Base-by-base conservation (phyloP, 306 rosid genomes). In the Gastrolobium villosum region DNA sequence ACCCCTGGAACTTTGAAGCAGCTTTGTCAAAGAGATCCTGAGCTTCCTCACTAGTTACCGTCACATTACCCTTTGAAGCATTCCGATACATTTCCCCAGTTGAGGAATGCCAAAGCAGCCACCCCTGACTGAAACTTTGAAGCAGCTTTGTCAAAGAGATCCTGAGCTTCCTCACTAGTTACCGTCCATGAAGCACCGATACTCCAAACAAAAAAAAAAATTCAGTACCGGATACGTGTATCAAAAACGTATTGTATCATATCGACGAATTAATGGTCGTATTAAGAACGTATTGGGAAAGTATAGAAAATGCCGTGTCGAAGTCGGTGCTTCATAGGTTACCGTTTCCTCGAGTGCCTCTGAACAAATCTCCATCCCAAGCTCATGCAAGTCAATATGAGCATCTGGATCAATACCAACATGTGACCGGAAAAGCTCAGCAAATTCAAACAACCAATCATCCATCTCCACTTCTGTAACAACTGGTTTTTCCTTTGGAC, bases 61-160 rank as follows among this genome's bases (percentile, higher is more conserved):
- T 89, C n/a, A n/a, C n/a, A n/a, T n/a, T n/a, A n/a, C n/a, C n/a
- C n/a, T n/a, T n/a, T n/a, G n/a, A n/a, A n/a, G n/a, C n/a, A n/a
- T n/a, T n/a, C n/a, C n/a, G n/a, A n/a, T 76, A 96, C 97, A 81
- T 96, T 96, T 61, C 98, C 98, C 99, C 98, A 96, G 66, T 96
- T 96, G 87, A 96, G 91, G 87, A 84, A 96, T 54, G 97, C 98
- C 86, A 96, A 83, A 3, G 97, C 99, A 48, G 94, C 99, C 62
- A 96, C 99, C 93, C 91, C 99, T n/a, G n/a, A n/a, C 87, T 96
- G 97, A 84, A 96, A 96, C 89, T 96, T 96, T 14, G 91, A 86
- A 32, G 99, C 93, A 35, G 97, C 98, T 87, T 93, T 96, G 86
- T 91, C 92, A 75, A 96, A 96, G 63, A 93, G 90, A 74, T 80